Evolutionary conservation across 1,139 yeast genomes (phyloP), one percentile per base, ranked within the genome.

Genomic region (Lodderomyces parapsilosis): DNA sequence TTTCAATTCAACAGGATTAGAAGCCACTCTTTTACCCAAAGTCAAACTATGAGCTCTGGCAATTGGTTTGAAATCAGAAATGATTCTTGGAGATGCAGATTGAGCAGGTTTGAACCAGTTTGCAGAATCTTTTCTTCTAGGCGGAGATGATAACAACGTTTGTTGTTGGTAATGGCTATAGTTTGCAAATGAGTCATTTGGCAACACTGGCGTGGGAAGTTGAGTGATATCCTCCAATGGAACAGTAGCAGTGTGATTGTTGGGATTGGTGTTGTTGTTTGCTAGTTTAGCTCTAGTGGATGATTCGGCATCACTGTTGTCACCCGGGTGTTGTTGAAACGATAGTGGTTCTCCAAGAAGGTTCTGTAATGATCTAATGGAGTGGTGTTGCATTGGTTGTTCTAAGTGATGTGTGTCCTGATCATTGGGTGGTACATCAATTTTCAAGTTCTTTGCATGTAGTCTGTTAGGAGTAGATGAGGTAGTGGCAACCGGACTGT

Each of bases 131-230:
- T 33, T 17, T 24, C 32, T 39, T 36, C 22, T 39, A n/a, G 44
- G 41, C 7, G 49, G 46, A 3, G 48, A 41, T n/a, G 49, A 28
- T 17, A 39, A 28, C 19, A 39, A 8, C 5, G 39, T 15, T n/a
- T 34, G 33, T n/a, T 34, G 33, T 25, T 40, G 41, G 30, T 33
- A 20, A 15, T 40, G 41, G 32, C 40, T 43, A 36, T 39, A 40
- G 30, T 39, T 45, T 19, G 52, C 43, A 49, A 60, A 61, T 2
- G 63, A 56, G 2, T 62, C 63, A 68, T 79, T 56, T 68, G 82
- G 31, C 66, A 78, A 46, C 68, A 81, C 52, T 65, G 90, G 39
- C 71, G 81, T 65, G 61, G 83, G 57, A 23, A 47, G 31, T 39
- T 44, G 52, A 69, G 79, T 49, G 71, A 82, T 49, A 62, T 76